A percentile compares a stretch with the other conserved stretches of the same genome.
These are phyloP conservation scores for Globisporangium yorkense DNA, from an alignment of 352 stramenopile species.

Conservation along the genomic window DNA sequence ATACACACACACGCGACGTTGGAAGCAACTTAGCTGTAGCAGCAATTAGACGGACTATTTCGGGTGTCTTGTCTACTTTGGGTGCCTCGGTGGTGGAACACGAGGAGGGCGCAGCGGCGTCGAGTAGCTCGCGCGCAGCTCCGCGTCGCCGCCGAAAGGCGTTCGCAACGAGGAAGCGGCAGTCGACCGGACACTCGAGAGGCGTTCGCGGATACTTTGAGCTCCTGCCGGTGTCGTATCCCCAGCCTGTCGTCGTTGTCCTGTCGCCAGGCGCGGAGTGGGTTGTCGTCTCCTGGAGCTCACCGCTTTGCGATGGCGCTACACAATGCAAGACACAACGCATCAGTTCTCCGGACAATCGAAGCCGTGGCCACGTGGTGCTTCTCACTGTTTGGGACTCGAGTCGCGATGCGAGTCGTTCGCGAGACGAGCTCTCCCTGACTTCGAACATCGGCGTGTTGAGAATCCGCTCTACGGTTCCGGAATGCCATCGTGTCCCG, in stretches of 20 bases:
- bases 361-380: neutral
- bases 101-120: constrained; percentile 31
- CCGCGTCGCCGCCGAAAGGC: constrained; percentile 48
- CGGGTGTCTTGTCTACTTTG: neutral
- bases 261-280: too few relatives aligned
- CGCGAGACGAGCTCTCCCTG: constrained; percentile 48
- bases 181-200: constrained; percentile 44
- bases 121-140: constrained; percentile 75
- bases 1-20: too few relatives aligned
- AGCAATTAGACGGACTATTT: neutral
- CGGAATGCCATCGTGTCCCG: neutral
- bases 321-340: neutral
- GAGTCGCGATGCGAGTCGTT: constrained; percentile 58
- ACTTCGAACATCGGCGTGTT: constrained; percentile 58
- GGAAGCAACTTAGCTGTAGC: too few relatives aligned
- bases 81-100: neutral
- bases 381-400: constrained; percentile 43
- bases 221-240: constrained; percentile 4
- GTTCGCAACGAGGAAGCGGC: constrained; percentile 20
- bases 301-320: constrained; percentile 20
- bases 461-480: constrained; percentile 24
- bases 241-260: neutral
- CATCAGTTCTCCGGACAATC: neutral
- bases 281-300: constrained; percentile 8
- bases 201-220: constrained; percentile 37